Evolutionary conservation across 108 stramenopile genomes (phyloP).

Genomic region (Mediolabrus comicus): DNA sequence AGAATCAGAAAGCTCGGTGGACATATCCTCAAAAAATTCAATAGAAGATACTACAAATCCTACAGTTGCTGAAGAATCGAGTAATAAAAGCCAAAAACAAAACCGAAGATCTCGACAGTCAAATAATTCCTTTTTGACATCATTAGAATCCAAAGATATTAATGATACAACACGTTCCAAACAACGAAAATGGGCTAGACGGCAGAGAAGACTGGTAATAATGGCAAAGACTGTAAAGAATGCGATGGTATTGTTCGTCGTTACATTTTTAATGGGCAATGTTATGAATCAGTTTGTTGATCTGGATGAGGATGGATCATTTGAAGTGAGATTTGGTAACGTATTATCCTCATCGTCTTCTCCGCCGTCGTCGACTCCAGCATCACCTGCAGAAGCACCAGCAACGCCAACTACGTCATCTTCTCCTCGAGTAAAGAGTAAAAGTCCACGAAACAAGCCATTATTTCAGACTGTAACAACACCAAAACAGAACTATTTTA

Average conservation of each 20-base stretch:
- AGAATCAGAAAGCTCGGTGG: not conserved
- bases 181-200: constrained; percentile 26
- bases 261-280: constrained; percentile 41
- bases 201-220: constrained; percentile 22
- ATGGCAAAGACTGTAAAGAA: constrained; percentile 21
- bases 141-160: constrained; percentile 17
- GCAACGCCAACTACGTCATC: not conserved
- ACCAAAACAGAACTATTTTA: not conserved
- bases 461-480: constrained; percentile 2
- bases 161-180: constrained; percentile 21
- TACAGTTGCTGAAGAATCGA: not conserved
- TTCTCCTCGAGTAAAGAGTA: not conserved
- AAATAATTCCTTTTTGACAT: not conserved
- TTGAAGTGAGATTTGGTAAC: constrained; percentile 45
- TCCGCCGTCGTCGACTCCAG: not conserved
- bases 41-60: not conserved
- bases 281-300: constrained; percentile 53
- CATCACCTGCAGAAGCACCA: not conserved
- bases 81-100: not conserved
- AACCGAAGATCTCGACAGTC: not conserved
- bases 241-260: constrained; percentile 26
- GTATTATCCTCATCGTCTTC: constrained; percentile 6
- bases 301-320: constrained; percentile 42
- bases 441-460: not conserved
- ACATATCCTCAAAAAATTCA: not conserved